Evolutionary conservation across 768 basidiomycete genomes (phyloP), one percentile per base, ranked within the genome.

Genomic region (Dentipellis fragilis): DNA sequence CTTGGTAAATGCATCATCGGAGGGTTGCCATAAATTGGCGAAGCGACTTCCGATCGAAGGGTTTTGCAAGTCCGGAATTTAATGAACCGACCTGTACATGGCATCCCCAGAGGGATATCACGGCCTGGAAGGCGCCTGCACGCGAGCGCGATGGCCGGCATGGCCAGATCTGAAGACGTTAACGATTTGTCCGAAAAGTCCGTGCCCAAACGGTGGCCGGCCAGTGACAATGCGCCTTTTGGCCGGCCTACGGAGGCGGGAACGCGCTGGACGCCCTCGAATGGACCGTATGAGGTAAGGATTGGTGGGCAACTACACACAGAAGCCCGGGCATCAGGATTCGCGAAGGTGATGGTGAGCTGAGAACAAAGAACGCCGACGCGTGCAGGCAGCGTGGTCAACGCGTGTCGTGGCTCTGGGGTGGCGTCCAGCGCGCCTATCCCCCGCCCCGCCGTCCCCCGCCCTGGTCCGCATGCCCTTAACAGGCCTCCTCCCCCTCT

Each of bases 1-100:
- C 22, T 61, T 42, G 53, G 55, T 58, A 59, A 61, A 61, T 50
- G 14, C 49, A 56, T 55, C 52, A 53, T 54, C 54, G 46, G 52
- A 49, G 52, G 57, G 46, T 38, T 45, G 38, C 37, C 17, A 42
- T 11, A 23, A 36, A 19, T 29, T 52, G 54, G 51, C 45, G 47
- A 54, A 52, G 58, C 54, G 58, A 46, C 7, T 51, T 48, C 52
- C 51, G 57, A 51, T 45, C 52, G 55, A 35, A 52, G 23, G 10
- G 50, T 47, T 37, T 29, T 49, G 39, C 59, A 17, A n/a, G n/a
- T 10, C 23, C 36, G 35, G n/a, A 19, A 29, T 49, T 34, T 22
- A 49, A 23, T 34, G 14, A 51, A 11, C 14, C 23, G 51, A 38
- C 29, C 35, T 35, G 11, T 51, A 10, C 17, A 45, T n/a, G n/a